Conservation (phyloP, 2,329 filamentous ascomycete genomes). For the Aureobasidium subglaciale region DNA sequence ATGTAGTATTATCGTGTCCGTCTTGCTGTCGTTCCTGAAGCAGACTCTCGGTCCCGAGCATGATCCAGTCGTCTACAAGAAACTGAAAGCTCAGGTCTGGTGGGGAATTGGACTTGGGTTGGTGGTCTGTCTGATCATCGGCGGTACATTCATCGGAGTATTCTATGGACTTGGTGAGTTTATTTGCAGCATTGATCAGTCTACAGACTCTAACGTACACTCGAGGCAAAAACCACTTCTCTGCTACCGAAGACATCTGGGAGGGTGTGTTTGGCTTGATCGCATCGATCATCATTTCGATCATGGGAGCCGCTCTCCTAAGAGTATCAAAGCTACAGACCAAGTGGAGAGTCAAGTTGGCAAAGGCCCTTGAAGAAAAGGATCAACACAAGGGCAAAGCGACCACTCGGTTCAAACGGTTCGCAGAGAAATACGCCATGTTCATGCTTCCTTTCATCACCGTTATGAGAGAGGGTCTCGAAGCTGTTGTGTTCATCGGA, state of each 20-base stretch:
- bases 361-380: constrained; percentile 57
- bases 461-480: constrained; percentile 77
- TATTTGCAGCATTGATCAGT: background rate
- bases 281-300: constrained; percentile 70
- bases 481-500: constrained; percentile 79
- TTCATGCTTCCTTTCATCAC: constrained; percentile 82
- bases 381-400: constrained; percentile 32
- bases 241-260: constrained; percentile 65
- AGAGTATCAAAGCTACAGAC: constrained; percentile 76
- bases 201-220: background rate
- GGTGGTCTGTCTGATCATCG: constrained; percentile 58
- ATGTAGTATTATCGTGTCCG: constrained; percentile 76
- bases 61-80: constrained; percentile 59
- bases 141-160: constrained; percentile 61
- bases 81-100: constrained; percentile 65
- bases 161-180: constrained; percentile 59
- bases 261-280: constrained; percentile 72
- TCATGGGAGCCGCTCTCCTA: constrained; percentile 73
- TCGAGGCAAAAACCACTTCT: constrained; percentile 52
- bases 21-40: constrained; percentile 79
- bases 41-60: constrained; percentile 63
- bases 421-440: constrained; percentile 74
- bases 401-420: constrained; percentile 50
- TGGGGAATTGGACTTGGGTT: constrained; percentile 56
- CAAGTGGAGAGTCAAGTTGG: constrained; percentile 81